Evolutionary conservation across 352 stramenopile genomes (phyloP), one percentile per base, ranked within the genome.

Genomic region (Phytophthora brassicae): DNA sequence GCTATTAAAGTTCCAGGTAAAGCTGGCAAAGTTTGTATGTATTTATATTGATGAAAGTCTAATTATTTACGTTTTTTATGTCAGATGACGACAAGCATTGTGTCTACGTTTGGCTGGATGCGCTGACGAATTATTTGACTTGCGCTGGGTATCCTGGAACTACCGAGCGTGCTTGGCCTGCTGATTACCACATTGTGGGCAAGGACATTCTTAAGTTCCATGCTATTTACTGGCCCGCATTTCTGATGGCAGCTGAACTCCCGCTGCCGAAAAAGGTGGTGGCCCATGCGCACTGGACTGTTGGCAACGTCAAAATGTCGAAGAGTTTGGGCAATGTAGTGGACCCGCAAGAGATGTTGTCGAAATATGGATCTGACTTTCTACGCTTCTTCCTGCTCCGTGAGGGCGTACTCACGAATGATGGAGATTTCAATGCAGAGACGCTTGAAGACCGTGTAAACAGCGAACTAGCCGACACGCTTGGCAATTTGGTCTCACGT

Each of bases 131-230:
- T 79, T 99, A 99, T 71, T 82, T 99, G 31, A 99, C 95, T 20
- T 96, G 89, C 16, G 75, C 97, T 19, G 96, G 96, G 45, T 99
- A 98, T 70, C 94, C 94, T 1, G 54, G 58, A 0, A 47, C 81
- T 48, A 48, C 67, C n/a, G 50, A 70, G 7, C 38, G 36, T 17
- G 65, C 68, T 14, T 95, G 86, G 86, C 86, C 86, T 3, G 79
- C 86, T 5, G 81, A 89, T 51, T 93, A 93, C 56, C 86, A 98
- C 70, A 85, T 98, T 33, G 86, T 99, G 70, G 98, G 97, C 44
- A 99, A 99, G 73, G 98, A 99, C 76, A 99, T 99, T 74, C 62
- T 99, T 49, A 92, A 98, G 55, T 99, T 99, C 70, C 98, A 99
- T 73, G 87, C 96, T 3, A 96, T 99, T 42, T 99, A 99, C 80